Evolutionary conservation across 2,329 filamentous ascomycete genomes (phyloP).

Genomic region (Monosporascus sp.): DNA sequence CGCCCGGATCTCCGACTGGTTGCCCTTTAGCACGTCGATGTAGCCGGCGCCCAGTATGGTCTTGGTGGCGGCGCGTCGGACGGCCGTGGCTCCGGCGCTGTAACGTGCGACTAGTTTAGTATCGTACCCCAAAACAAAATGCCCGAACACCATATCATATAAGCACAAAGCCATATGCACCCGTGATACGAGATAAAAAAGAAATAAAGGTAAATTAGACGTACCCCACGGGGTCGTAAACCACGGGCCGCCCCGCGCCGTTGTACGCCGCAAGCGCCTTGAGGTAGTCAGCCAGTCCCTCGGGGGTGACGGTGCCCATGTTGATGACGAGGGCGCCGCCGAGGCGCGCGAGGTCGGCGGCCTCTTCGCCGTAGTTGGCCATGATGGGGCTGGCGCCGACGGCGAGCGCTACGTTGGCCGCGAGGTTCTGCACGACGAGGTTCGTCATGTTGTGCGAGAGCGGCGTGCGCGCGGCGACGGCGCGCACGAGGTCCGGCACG

Average conservation of each 20-base stretch:
- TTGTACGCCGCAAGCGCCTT: constrained; percentile 81
- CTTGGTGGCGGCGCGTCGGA: constrained; percentile 66
- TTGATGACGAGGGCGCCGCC: constrained; percentile 82
- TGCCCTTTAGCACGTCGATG: constrained; percentile 88
- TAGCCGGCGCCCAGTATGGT: constrained; percentile 67
- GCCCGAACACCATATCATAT: not conserved
- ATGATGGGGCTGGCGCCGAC: constrained; percentile 90
- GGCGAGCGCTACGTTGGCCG: constrained; percentile 81
- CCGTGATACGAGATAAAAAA: not conserved
- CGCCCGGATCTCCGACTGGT: constrained; percentile 89
- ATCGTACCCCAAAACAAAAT: not conserved
- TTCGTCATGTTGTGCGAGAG: constrained; percentile 98
- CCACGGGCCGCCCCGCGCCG: constrained; percentile 62
- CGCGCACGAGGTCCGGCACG: constrained; percentile 45
- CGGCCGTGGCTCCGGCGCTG: constrained; percentile 70
- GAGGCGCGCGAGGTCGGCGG: constrained; percentile 69
- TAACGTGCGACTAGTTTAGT: not conserved
- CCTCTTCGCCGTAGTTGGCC: constrained; percentile 82
- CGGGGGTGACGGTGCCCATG: constrained; percentile 85
- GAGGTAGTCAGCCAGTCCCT: constrained; percentile 65
- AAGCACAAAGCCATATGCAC: not conserved
- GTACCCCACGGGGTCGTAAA: constrained; percentile 84
- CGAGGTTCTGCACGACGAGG: constrained; percentile 89
- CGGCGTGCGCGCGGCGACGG: constrained; percentile 59
- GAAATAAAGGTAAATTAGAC: constrained; percentile 16